A percentile compares a stretch with the other conserved stretches of the same genome.
phyloP scores from a whole-genome alignment of 179 eudicot species.

The Dionaea muscipula region DNA sequence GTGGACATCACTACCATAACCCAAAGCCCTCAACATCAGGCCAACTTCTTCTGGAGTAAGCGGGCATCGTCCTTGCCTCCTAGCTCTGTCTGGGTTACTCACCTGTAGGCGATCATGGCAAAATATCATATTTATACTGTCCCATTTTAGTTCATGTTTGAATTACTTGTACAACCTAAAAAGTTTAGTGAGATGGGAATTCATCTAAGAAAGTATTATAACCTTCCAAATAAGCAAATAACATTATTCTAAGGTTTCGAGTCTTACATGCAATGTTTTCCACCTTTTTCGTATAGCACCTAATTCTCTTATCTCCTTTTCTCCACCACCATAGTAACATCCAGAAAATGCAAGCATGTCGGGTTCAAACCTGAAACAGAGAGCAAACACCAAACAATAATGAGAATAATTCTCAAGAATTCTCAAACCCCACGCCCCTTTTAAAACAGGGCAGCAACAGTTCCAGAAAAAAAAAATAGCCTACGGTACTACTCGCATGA shows the following conservation, averaged over 20 bases:
- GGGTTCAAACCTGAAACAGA: conserved; percentile 75
- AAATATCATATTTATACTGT: no score
- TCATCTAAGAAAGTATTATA: background rate
- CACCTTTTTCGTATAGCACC: conserved; percentile 81
- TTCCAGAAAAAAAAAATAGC: no score
- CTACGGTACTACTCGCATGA: no score
- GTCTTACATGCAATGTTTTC: conserved; percentile 91
- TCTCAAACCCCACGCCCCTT: no score
- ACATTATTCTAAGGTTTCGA: conserved; percentile 7
- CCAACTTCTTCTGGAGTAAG: conserved; percentile 97
- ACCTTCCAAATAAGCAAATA: background rate
- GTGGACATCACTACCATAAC: conserved; percentile 69
- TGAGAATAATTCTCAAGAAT: no score
- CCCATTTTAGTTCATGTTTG: no score
- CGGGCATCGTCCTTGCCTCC: conserved; percentile 95
- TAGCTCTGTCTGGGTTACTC: conserved; percentile 68
- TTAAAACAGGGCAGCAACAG: no score
- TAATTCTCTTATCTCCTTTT: conserved; percentile 69
- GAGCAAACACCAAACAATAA: conserved; percentile 11
- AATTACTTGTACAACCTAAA: no score
- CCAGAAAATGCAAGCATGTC: conserved; percentile 99
- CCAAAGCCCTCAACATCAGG: conserved; percentile 87
- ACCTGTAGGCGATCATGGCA: no score
- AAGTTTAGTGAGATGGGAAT: no score
- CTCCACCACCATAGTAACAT: conserved; percentile 96